Evolutionary conservation across 2,329 filamentous ascomycete genomes (phyloP).

Genomic region (Purpureocillium lavendulum): DNA sequence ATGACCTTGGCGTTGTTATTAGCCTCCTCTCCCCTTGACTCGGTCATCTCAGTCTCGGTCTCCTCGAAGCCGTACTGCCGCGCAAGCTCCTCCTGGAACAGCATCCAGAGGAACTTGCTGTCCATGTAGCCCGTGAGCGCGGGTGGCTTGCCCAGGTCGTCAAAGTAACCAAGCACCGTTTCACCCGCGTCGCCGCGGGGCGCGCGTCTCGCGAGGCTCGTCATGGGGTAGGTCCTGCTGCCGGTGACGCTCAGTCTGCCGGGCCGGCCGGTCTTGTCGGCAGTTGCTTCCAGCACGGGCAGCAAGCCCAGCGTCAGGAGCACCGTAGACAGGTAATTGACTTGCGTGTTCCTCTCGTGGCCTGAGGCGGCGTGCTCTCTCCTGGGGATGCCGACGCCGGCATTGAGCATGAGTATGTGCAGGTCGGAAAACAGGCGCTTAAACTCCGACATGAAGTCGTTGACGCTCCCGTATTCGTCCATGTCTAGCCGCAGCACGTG

Average conservation of each 20-base stretch:
- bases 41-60: too few relatives aligned
- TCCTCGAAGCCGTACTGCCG: too few relatives aligned
- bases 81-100: not conserved
- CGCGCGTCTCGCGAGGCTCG: not conserved
- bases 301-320: slow-evolving; percentile 13
- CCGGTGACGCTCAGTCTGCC: not conserved
- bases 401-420: not conserved
- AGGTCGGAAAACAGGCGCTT: not conserved
- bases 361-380: slow-evolving; percentile 15
- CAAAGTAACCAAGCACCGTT: not conserved
- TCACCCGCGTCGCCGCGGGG: not conserved
- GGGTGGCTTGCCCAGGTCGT: not conserved
- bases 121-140: not conserved
- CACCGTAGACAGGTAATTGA: slow-evolving; percentile 19
- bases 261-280: not conserved
- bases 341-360: slow-evolving; percentile 16
- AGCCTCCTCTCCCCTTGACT: too few relatives aligned
- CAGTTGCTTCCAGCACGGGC: slow-evolving; percentile 10
- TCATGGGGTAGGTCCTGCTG: not conserved
- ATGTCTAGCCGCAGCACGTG: not conserved
- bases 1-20: not conserved
- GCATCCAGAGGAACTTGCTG: slow-evolving; percentile 1
- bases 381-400: not conserved
- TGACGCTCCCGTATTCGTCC: not conserved
- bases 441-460: not conserved